A percentile compares a stretch with the other conserved stretches of the same genome.
phyloP scores from a whole-genome alignment of 148 eudicot genomes.

The Dysphania ambrosioides region DNA sequence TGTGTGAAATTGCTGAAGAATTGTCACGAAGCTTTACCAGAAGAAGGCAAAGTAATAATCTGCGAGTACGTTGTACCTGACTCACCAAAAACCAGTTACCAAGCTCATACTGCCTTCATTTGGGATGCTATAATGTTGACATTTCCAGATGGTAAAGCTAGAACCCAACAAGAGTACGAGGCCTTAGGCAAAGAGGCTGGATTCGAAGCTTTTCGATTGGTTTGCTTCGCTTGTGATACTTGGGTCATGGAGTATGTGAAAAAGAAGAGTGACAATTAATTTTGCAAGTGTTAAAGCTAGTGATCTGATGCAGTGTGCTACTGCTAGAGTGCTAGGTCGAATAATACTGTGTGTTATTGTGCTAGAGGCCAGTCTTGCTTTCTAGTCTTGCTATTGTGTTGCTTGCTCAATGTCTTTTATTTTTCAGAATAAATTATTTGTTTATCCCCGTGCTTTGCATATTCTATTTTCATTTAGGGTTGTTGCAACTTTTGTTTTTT shows the following conservation, averaged over 20 bases:
- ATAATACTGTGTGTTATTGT: no score
- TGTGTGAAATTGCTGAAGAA: background rate
- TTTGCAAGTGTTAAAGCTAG: no score
- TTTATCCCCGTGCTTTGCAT: no score
- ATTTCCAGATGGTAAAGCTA: background rate
- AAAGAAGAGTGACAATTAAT: no score
- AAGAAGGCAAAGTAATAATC: background rate
- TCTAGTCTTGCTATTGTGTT: no score
- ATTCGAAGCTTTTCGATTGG: background rate
- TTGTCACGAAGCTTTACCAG: background rate
- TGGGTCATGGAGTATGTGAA: background rate
- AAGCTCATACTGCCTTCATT: slow-evolving; percentile 1
- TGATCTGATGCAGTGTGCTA: no score
- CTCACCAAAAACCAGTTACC: background rate
- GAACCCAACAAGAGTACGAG: background rate
- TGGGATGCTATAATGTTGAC: background rate
- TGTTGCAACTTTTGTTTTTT: no score
- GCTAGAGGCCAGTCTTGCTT: no score
- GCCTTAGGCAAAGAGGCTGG: background rate
- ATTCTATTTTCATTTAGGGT: no score
- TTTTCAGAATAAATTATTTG: no score
- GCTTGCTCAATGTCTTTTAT: no score
- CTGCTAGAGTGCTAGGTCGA: no score
- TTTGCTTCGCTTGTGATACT: background rate
- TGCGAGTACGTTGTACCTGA: background rate